Evolutionary conservation across 768 basidiomycete genomes (phyloP).

Genomic region (Phylloporus scabripes): DNA sequence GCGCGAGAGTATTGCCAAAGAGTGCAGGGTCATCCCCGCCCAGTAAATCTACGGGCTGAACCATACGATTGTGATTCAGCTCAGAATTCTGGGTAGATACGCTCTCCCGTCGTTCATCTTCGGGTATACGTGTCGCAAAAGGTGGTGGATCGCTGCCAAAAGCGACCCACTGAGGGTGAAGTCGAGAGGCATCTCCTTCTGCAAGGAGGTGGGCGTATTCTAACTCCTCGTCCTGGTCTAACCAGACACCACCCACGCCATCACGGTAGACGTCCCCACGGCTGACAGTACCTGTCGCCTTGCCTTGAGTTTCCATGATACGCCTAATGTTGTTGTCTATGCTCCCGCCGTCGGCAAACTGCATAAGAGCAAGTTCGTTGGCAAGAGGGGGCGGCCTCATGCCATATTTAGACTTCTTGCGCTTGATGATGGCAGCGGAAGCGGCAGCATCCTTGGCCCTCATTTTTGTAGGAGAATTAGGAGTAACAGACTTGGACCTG

Average conservation of each 20-base stretch:
- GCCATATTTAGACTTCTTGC: conserved; percentile 50
- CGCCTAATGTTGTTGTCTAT: conserved; percentile 50
- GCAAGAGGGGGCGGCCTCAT: conserved; percentile 46
- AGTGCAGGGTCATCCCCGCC: conserved; percentile 34
- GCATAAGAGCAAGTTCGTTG: conserved; percentile 64
- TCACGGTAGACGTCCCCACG: conserved; percentile 57
- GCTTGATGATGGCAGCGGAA: conserved; percentile 33
- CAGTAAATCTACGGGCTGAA: conserved; percentile 33
- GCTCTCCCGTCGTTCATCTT: conserved; percentile 39
- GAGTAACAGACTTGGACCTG: conserved; percentile 34
- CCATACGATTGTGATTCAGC: conserved; percentile 44
- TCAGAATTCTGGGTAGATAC: conserved; percentile 51
- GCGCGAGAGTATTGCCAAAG: conserved; percentile 26
- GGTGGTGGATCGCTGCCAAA: conserved; percentile 27
- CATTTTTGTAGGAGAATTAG: conserved; percentile 24
- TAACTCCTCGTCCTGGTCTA: conserved; percentile 66
- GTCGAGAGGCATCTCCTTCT: conserved; percentile 30
- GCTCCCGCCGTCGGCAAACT: conserved; percentile 60
- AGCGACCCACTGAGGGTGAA: conserved; percentile 33
- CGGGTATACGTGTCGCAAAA: conserved; percentile 7
- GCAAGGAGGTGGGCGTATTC: conserved; percentile 61
- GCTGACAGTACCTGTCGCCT: conserved; percentile 30
- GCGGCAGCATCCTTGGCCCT: conserved; percentile 15
- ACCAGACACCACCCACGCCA: conserved; percentile 58
- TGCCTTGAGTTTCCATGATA: conserved; percentile 52